Evolutionary conservation across 495 filamentous ascomycete genomes (phyloP), one percentile per base, ranked within the genome.

Genomic region (Annulohypoxylon moriforme): DNA sequence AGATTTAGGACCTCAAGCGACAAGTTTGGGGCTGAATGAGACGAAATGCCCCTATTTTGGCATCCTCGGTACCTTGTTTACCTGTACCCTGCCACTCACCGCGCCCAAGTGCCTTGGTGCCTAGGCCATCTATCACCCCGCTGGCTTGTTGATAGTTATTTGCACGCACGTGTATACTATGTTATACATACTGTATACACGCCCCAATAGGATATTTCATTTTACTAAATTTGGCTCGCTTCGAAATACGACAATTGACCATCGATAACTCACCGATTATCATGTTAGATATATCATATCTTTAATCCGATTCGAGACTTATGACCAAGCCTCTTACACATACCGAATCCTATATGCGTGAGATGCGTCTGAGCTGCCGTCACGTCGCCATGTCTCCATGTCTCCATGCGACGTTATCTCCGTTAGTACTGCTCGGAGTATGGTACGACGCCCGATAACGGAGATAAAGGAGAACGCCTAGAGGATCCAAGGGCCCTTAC

Each of bases 391-490:
- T 31, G 49, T 33, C 29, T 55, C 56, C 27, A 59, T 31, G 49
- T 33, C 29, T 55, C 60, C 55, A 69, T 69, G 66, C 56, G 61
- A 56, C 69, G 52, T 71, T 70, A 74, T 74, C 71, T 74, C 70
- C 70, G 70, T 62, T 60, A 58, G 62, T 25, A 64, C 60, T 56
- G 57, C 47, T 64, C 31, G 42, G 50, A 24, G 34, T 24, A 66
- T 50, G 34, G 58, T 59, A 64, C 62, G 58, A 71, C 67, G 63
- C 67, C 71, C 71, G 71, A 74, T 74, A 74, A 74, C 71, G 71
- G 71, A 74, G 71, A 74, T 74, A 74, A 74, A 70, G 67, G 42
- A 40, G 36, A 58, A 67, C 25, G 62, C 36, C 67, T 55, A 74
- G 61, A 14, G 57, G 55, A 33, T 29, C 61, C 62, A 40, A 31